Base-by-base conservation (phyloP, 257 asterid genomes). In the Jacaranda copaia region DNA sequence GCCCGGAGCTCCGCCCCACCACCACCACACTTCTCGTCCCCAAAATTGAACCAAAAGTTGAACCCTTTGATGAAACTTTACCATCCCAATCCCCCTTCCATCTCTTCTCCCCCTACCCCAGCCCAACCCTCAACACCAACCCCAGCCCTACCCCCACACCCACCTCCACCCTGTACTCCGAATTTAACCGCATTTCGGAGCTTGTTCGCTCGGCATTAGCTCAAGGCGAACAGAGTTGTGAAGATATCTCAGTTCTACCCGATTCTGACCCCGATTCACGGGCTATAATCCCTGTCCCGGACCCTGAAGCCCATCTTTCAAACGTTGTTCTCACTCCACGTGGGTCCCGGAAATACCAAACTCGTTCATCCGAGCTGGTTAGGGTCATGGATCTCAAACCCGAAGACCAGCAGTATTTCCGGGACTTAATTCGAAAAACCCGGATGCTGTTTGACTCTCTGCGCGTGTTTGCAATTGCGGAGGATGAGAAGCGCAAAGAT, bases 301-400 rank as follows among this genome's bases (percentile, higher is more conserved):
- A 64, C 55, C 58, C 63, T 4, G 88, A 80, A 6, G 38, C 79
- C 40, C 85, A 84, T 55, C 71, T 87, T 8, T 76, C 92, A 0
- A 64, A 75, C 73, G 84, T 72, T n/a, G 87, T 80, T 13, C 73
- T 81, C 46, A 14, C 87, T 25, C 85, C 73, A 18, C 84, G 75
- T 49, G 81, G 73, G 57, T 15, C 62, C 8, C 65, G 74, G 35
- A 92, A 85, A 53, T 79, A 76, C 70, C 69, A 76, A 3, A 78
- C 75, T 66, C 89, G 99, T 56, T 94, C 98, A 0, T 78, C 93
- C 14, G 97, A 94, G 84, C 80, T 94, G 43, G 98, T 92, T 8
- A 85, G 98, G 36, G 90, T 94, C 36, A 84, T 84, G 70, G 94
- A 92, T 82, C 89, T 94, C 62, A 82, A 81, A 1, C 74, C 88